Evolutionary conservation across 2,329 filamentous ascomycete genomes (phyloP).

Genomic region (Pseudodiploospora longispora): DNA sequence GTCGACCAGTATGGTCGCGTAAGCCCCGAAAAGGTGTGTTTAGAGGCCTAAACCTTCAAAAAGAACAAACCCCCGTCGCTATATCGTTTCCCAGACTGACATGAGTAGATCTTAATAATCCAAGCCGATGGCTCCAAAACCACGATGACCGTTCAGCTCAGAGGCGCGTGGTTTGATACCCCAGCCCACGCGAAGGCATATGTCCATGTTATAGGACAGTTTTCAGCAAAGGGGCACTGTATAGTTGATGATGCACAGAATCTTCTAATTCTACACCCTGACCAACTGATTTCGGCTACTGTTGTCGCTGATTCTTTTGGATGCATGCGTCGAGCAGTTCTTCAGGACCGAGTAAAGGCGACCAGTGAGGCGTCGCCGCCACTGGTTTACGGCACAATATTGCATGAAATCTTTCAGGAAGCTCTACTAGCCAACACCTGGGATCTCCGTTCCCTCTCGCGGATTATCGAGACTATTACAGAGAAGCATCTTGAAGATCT

Average conservation of each 20-base stretch:
- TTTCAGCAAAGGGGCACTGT: conserved; percentile 62
- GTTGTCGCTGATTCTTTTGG: conserved; percentile 94
- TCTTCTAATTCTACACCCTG: conserved; percentile 86
- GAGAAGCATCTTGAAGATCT: conserved; percentile 78
- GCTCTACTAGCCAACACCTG: conserved; percentile 77
- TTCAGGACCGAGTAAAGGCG: conserved; percentile 91
- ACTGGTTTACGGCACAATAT: conserved; percentile 83
- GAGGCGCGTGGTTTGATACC: conserved; percentile 82
- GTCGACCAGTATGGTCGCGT: conserved; percentile 51
- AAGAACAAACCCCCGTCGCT: background rate
- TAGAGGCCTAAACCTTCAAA: no score
- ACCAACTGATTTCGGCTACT: conserved; percentile 90
- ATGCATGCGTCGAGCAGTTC: conserved; percentile 80
- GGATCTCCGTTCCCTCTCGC: conserved; percentile 59
- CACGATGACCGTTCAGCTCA: conserved; percentile 62
- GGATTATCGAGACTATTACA: conserved; percentile 61
- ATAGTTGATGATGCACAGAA: conserved; percentile 74
- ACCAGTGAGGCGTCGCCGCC: conserved; percentile 72
- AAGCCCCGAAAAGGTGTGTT: conserved; percentile 62
- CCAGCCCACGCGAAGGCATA: conserved; percentile 66
- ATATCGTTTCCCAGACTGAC: conserved; percentile 9
- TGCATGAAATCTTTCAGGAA: conserved; percentile 93
- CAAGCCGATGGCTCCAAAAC: conserved; percentile 65
- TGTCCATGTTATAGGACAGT: conserved; percentile 79
- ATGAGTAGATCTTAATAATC: conserved; percentile 63